Conservation (phyloP, 352 stramenopile species). For the Phytophthora lateralis region DNA sequence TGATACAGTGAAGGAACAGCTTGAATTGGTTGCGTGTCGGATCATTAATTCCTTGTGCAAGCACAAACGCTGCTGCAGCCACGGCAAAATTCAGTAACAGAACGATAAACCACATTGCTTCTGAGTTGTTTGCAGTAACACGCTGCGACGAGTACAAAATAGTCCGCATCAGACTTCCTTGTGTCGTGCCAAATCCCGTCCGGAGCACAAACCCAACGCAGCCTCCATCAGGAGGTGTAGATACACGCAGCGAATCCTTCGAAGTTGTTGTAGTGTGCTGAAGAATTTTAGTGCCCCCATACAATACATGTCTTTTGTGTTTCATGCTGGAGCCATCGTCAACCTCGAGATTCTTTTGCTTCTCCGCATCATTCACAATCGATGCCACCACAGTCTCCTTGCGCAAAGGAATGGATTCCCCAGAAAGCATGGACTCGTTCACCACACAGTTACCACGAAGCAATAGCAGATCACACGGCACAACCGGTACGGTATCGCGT, state of each 20-base stretch:
- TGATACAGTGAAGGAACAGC: constrained; percentile 96
- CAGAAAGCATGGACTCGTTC: constrained; percentile 99
- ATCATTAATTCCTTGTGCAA: constrained; percentile 84
- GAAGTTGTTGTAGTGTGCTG: constrained; percentile 63
- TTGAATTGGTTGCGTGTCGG: constrained; percentile 96
- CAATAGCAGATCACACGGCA: constrained; percentile 96
- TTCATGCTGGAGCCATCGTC: constrained; percentile 79
- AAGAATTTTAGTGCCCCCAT: constrained; percentile 91
- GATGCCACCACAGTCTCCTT: constrained; percentile 92
- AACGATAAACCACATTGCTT: constrained; percentile 97
- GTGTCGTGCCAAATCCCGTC: constrained; percentile 97
- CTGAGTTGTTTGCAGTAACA: constrained; percentile 94
- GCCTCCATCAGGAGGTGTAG: constrained; percentile 89
- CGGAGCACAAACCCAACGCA: constrained; percentile 95
- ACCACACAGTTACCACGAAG: constrained; percentile 96
- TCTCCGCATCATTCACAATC: constrained; percentile 76
- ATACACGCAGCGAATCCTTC: constrained; percentile 43
- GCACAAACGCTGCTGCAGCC: constrained; percentile 92
- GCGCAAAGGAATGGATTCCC: constrained; percentile 97
- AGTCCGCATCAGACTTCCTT: constrained; percentile 97
- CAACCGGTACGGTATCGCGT: constrained; percentile 51
- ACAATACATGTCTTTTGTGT: constrained; percentile 92
- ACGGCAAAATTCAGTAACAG: constrained; percentile 97
- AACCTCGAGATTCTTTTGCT: constrained; percentile 65
- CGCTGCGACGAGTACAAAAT: constrained; percentile 98